Base-by-base conservation (phyloP, 176 grass and related monocot species). In the Eragrostis curvula region DNA sequence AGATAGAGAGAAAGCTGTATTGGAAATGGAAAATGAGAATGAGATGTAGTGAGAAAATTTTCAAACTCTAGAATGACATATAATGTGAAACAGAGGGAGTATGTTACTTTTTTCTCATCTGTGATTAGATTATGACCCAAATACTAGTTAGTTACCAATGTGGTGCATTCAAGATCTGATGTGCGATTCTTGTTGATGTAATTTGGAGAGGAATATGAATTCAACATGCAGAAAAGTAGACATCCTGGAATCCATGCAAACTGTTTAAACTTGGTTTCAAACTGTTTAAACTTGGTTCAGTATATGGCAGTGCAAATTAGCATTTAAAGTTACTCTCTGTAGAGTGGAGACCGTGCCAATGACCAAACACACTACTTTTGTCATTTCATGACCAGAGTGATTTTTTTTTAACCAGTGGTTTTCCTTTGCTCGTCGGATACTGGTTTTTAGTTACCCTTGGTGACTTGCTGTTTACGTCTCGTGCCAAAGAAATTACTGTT, bases 111-210 rank as follows among this genome's bases (percentile, higher is more conserved):
- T 17, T 47, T 15, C 12, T 77, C 59, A 51, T 36, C 50, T 77
- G 20, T 71, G 41, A 55, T 64, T 62, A 69, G 46, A 57, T 64
- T 58, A 79, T 24, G 67, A 70, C 29, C 10, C 43, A 52, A 64
- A 63, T 70, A 42, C 14, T 70, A 72, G 66, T 79, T 88, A 57
- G 2, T 56, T 82, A 82, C 12, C 50, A 85, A 20, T 77, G 14
- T 53, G 70, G 46, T 82, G 77, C 66, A 64, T 48, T 48, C 32
- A 65, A 50, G 63, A 66, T 89, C 66, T 74, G 51, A 17, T 80
- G 11, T 86, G 69, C 72, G 77, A 66, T 73, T 84, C 74, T 47
- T 89, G 63, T 83, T 47, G 61, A 70, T 84, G 30, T 68, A 78
- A 86, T 23, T 74, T 70, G 70, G 49, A 84, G 67, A 85, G 73